phyloP scores from a whole-genome alignment of 1,284 basidiomycete species.

The Puccinia polysora region DNA sequence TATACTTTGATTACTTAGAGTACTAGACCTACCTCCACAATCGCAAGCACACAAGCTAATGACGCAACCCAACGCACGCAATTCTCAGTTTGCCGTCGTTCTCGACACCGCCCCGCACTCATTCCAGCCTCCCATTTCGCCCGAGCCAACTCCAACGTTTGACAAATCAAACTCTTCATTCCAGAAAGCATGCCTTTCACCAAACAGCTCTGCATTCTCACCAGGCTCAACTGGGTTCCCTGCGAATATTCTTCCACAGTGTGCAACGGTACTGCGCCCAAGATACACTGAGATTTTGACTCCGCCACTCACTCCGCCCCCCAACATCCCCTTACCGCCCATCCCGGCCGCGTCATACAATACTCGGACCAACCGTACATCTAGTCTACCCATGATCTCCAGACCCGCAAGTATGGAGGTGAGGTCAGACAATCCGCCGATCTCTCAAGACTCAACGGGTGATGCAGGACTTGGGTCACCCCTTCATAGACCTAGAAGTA shows the following conservation, averaged over 20 bases:
- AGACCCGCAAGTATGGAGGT: background rate
- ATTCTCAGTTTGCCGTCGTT: conserved; percentile 19
- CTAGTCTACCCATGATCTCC: conserved; percentile 11
- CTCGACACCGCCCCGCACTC: background rate
- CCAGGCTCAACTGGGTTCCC: conserved; percentile 1
- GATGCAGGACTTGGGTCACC: no score
- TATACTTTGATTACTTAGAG: background rate
- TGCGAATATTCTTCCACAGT: background rate
- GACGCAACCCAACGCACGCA: background rate
- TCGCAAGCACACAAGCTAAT: conserved; percentile 2
- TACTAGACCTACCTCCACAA: conserved; percentile 2
- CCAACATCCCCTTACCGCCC: conserved; percentile 25
- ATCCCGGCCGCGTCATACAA: conserved; percentile 8
- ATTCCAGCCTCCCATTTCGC: conserved; percentile 12
- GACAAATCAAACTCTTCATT: conserved; percentile 3
- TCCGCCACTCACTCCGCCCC: conserved; percentile 21
- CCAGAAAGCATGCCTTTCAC: background rate
- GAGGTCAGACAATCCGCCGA: background rate
- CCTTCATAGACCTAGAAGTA: conserved; percentile 19
- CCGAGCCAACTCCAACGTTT: conserved; percentile 15
- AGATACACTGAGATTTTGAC: conserved; percentile 1
- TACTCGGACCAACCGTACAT: background rate
- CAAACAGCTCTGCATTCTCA: conserved; percentile 1
- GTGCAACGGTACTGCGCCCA: background rate
- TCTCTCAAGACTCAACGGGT: no score